Evolutionary conservation across 2,329 filamentous ascomycete genomes (phyloP).

Genomic region (Penicillium polonicum): DNA sequence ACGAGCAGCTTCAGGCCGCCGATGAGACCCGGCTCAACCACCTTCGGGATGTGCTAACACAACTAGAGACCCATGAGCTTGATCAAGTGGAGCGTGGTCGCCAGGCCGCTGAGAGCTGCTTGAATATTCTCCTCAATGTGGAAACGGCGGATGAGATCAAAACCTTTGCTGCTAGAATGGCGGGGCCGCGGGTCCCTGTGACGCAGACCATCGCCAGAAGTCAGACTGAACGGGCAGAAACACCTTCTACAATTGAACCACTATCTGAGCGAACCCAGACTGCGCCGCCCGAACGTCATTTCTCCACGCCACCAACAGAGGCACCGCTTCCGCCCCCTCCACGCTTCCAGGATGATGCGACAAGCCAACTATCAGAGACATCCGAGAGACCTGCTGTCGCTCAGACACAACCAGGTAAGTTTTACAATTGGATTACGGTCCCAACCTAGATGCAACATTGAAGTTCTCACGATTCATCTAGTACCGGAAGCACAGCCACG

Average conservation of each 20-base stretch:
- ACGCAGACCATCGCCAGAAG: constrained; percentile 16
- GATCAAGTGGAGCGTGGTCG: constrained; percentile 79
- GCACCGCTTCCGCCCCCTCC: constrained; percentile 42
- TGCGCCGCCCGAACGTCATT: constrained; percentile 18
- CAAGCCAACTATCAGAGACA: constrained; percentile 55
- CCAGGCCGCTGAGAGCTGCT: constrained; percentile 70
- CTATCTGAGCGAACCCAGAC: constrained; percentile 19
- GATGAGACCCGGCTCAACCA: constrained; percentile 90
- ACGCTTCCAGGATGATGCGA: constrained; percentile 51
- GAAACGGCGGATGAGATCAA: constrained; percentile 83
- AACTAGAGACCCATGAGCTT: constrained; percentile 87
- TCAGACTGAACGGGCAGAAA: constrained; percentile 20
- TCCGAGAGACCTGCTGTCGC: constrained; percentile 37
- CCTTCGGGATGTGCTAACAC: constrained; percentile 84
- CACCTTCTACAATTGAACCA: constrained; percentile 9
- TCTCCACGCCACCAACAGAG: neutral
- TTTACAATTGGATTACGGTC: too few species aligned
- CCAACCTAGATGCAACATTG: neutral
- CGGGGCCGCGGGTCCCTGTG: constrained; percentile 12
- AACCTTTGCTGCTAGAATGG: constrained; percentile 40
- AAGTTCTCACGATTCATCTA: constrained; percentile 15
- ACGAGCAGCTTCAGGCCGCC: constrained; percentile 84
- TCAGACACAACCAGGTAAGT: constrained; percentile 39
- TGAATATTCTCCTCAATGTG: constrained; percentile 81
- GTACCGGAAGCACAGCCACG: constrained; percentile 37